Conservation (phyloP, 1,284 basidiomycete genomes). For the Microbotryomycetes sp. region DNA sequence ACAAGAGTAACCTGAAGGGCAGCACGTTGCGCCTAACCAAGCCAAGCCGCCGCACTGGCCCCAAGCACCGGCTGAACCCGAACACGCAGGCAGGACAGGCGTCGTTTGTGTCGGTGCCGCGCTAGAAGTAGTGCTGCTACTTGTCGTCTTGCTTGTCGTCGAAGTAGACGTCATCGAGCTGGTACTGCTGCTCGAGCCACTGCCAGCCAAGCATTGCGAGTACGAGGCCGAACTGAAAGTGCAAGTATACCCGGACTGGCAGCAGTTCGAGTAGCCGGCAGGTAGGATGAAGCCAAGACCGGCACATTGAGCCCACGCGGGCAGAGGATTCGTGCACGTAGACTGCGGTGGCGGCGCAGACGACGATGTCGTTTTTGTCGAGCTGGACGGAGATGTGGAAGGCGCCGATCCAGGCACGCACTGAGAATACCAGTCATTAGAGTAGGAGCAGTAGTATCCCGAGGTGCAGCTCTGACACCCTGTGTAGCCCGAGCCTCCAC, state of each 20-base stretch:
- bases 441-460: background rate
- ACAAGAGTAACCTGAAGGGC: background rate
- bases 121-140: background rate
- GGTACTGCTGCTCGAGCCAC: background rate
- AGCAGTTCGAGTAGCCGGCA: background rate
- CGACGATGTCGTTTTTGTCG: background rate
- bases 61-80: background rate
- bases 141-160: background rate
- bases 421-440: background rate
- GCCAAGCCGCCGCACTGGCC: background rate
- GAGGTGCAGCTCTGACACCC: background rate
- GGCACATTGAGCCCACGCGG: constrained; percentile 4
- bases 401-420: background rate
- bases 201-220: constrained; percentile 1
- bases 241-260: background rate
- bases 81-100: background rate
- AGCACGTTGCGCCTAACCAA: background rate
- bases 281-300: background rate
- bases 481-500: background rate
- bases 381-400: background rate
- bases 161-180: background rate
- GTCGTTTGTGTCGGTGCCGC: background rate
- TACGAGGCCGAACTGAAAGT: background rate
- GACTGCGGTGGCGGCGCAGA: background rate
- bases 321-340: background rate